Base-by-base conservation (phyloP, 306 rosid species). In the Fragaria vesca region DNA sequence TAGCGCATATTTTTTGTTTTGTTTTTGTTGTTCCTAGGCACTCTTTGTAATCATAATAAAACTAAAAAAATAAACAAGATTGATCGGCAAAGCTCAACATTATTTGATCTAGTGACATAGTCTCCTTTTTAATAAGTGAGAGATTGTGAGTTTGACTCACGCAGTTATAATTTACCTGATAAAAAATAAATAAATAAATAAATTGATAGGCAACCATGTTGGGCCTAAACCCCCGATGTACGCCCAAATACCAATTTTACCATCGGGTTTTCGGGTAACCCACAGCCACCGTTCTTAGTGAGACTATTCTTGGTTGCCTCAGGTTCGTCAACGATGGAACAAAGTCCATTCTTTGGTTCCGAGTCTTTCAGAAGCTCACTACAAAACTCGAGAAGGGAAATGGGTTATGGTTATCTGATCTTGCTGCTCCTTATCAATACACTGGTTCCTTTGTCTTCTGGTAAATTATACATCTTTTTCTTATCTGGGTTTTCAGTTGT, bases 101-200 rank as follows among this genome's bases (percentile, higher is more conserved):
- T 0, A 32, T 32, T 2, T 2, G 4, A 0, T 32, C 34, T 32
- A 32, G 34, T 32, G 34, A 0, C 4, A 32, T 32, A 32, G 4
- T 32, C 0, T 32, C 1, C 34, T 0, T 0, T 32, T 32, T 32
- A 32, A 0, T 32, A 32, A 32, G 0, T 32, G 4, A 0, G 4
- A 32, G 3, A 3, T 30, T 30, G 32, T 30, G 32, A 30, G 32
- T 30, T 30, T 3, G 32, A 30, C 3, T 30, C 3, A 30, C 32
- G 0, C 32, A 2, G 4, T 32, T 32, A 3, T 32, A 2, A 2
- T 32, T 32, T 2, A 32, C 34, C 0, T 32, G 34, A 32, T 32
- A 0, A 32, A 32, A 0, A 0, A 3, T 3, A 32, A 32, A 32
- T n/a, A n/a, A n/a, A n/a, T n/a, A n/a, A n/a, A n/a, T n/a, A n/a